phyloP scores from a whole-genome alignment of 768 basidiomycete genomes.

The Rhizopogon rudus region DNA sequence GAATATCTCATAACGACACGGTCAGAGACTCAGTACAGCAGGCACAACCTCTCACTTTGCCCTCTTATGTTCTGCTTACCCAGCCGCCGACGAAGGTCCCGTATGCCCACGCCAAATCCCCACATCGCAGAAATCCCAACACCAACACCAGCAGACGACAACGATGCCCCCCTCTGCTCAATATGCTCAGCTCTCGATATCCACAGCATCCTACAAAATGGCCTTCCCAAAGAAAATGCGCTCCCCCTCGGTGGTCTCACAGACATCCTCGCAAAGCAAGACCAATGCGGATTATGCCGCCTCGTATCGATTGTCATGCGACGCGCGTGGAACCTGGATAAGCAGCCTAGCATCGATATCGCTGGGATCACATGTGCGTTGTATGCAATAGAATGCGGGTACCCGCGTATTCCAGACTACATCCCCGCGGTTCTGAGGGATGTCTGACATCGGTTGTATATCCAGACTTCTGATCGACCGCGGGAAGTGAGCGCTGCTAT shows the following conservation, averaged over 20 bases:
- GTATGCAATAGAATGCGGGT: background rate
- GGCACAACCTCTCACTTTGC: too few relatives aligned
- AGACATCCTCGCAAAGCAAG: background rate
- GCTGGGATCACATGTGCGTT: background rate
- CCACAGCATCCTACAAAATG: background rate
- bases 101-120: too few relatives aligned
- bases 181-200: constrained; percentile 4
- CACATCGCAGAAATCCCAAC: too few relatives aligned
- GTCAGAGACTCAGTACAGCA: too few relatives aligned
- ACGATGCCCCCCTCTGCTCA: background rate
- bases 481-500: background rate
- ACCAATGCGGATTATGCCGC: constrained; percentile 1
- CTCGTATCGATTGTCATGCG: background rate
- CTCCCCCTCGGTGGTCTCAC: background rate
- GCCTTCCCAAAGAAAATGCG: background rate
- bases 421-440: too few relatives aligned
- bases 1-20: too few relatives aligned
- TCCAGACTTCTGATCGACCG: background rate
- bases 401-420: too few relatives aligned
- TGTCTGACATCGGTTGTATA: constrained; percentile 1
- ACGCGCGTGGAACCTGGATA: background rate
- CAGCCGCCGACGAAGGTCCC: too few relatives aligned
- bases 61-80: too few relatives aligned
- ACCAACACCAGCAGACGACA: background rate
- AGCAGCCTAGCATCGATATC: background rate